Percentiles rank a stretch among this genome's conserved stretches.
Conservation (phyloP, 164 flowering plant species). For the Stephania cephalantha region DNA sequence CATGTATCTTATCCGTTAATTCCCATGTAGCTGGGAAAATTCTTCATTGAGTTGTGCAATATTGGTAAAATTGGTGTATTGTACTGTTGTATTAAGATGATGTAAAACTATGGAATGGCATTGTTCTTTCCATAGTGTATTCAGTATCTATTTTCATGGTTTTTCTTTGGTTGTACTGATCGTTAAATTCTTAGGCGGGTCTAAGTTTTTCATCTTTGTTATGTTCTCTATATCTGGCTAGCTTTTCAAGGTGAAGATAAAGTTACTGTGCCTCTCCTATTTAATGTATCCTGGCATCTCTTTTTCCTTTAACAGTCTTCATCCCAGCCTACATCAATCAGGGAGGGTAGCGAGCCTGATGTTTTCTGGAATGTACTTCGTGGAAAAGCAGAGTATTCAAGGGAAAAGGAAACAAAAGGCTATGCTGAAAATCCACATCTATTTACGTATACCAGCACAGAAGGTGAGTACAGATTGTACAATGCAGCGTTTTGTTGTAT, state of each 20-base stretch:
- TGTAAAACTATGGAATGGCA: neutral
- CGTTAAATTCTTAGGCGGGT: neutral
- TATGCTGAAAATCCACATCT: slow-evolving; percentile 55
- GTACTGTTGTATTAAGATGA: neutral
- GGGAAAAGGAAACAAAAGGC: slow-evolving; percentile 32
- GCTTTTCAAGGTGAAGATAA: neutral
- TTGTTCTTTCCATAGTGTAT: neutral
- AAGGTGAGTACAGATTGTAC: slow-evolving; percentile 30
- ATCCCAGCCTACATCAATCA: slow-evolving; percentile 52
- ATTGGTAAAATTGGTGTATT: too few relatives aligned
- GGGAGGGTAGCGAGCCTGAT: slow-evolving; percentile 75
- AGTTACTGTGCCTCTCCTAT: neutral
- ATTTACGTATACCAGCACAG: slow-evolving; percentile 30
- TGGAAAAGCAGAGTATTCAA: slow-evolving; percentile 57
- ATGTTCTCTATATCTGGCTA: neutral
- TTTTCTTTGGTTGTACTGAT: neutral
- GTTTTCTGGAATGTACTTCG: slow-evolving; percentile 60
- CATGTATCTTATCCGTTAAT: neutral
- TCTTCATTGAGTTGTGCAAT: neutral
- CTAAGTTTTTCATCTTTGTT: neutral
- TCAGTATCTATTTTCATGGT: neutral
- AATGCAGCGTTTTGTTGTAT: neutral
- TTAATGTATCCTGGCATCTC: slow-evolving; percentile 6
- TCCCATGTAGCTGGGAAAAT: neutral
- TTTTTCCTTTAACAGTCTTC: slow-evolving; percentile 43